Base-by-base conservation (phyloP, 2,329 filamentous ascomycete species). In the Trichoderma gracile region DNA sequence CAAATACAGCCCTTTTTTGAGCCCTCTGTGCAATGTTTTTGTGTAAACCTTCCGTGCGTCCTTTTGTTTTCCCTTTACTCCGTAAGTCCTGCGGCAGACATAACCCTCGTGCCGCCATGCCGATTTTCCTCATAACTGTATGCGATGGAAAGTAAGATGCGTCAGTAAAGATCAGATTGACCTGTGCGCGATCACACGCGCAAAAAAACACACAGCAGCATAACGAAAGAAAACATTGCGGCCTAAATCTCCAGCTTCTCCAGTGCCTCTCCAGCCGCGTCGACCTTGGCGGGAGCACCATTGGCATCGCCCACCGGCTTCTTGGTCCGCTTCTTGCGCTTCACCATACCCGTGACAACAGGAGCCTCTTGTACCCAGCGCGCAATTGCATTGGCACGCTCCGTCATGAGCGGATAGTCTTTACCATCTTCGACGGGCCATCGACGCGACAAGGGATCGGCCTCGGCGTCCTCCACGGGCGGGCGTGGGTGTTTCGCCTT, bases 371-470 rank as follows among this genome's bases (percentile, higher is more conserved):
- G 77, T 23, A 94, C 84, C 91, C 91, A 95, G 47, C 84, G 78
- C 0, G 87, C 84, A 65, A 94, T 86, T 19, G 85, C 84, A 54
- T 86, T 82, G 0, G 90, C 90, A 23, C 91, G 82, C 67, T 90
- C 88, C 1, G 89, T 91, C 19, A 84, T 81, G 67, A 91, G 86
- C 2, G 86, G 85, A 73, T 90, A 90, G 68, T 92, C 89, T 70
- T 85, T 86, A 0, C 83, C 84, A 66, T 89, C 85, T 59, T 89
- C 87, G 63, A 86, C 81, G 5, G 84, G 82, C 86, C 86, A 89
- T 9, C 85, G 78, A 70, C 86, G 87, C 12, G 71, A 70, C 1
- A 67, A 66, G 10, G 67, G 25, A 17, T 63, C 54, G 15, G 15
- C 5, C 54, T 23, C 23, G n/a, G 30, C 27, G 15, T 61, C 47